Base-by-base conservation (phyloP, 495 filamentous ascomycete species). In the Durotheca rogersii region DNA sequence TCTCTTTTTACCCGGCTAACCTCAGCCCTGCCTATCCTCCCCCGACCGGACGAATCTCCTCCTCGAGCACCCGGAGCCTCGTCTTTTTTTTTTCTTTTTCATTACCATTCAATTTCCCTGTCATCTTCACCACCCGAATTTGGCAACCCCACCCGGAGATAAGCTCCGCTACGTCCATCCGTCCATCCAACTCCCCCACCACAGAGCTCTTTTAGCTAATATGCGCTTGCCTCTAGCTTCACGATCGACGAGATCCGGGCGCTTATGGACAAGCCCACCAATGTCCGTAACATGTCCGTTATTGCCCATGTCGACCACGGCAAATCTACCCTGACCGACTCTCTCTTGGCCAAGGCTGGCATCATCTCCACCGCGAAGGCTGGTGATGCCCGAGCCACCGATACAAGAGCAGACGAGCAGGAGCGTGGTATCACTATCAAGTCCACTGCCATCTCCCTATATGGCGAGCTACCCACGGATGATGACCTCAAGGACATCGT, bases 251-350 rank as follows among this genome's bases (percentile, higher is more conserved):
- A 96, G 84, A 89, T 98, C 82, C 89, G 93, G 77, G 68, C 61
- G 56, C 83, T 98, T 77, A 98, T 98, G 93, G 91, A 96, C 88
- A 87, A 88, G 72, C 83, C 87, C 76, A 87, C 85, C 68, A 98
- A 98, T 81, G 93, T 97, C 82, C 89, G 93, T 75, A 75, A 76
- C 69, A 99, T 97, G 94, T 96, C 93, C 77, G 93, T 99, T 74
- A 99, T 99, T 88, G 93, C 93, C 73, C 93, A 99, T 79, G 90
- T 98, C 82, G 93, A 98, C 81, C 93, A 98, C 83, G 93, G 93
- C 80, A 98, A 98, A 78, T 98, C 93, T 64, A 98, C 93, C 67
- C 81, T 98, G 63, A 95, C 90, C 82, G 93, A 99, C 75, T 96
- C 93, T 61, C 90, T 99, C 64, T 86, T 99, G 68, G 89, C 95